phyloP scores from a whole-genome alignment of 257 asterid species.

The Lantana camara region DNA sequence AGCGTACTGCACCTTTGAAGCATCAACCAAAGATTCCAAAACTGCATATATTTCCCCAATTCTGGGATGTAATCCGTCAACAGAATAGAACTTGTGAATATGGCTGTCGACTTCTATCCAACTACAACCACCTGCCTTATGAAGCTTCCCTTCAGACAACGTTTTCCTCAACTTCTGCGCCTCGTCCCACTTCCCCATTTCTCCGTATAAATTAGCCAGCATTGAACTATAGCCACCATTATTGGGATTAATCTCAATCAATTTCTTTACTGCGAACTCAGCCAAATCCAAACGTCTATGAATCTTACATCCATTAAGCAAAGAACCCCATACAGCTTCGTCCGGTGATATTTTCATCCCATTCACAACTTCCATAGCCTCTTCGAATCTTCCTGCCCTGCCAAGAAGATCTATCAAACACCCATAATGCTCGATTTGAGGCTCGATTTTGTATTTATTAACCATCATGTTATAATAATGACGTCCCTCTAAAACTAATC shows the following conservation, averaged over 20 bases:
- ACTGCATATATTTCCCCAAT: slow-evolving; percentile 55
- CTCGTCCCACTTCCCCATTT: slow-evolving; percentile 72
- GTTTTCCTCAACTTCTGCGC: slow-evolving; percentile 49
- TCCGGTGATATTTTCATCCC: slow-evolving; percentile 69
- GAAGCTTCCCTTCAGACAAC: slow-evolving; percentile 42
- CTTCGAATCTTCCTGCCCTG: slow-evolving; percentile 66
- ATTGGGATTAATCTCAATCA: slow-evolving; percentile 58
- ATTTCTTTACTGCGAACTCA: slow-evolving; percentile 52
- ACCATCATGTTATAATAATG: slow-evolving; percentile 57
- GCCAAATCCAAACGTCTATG: slow-evolving; percentile 67
- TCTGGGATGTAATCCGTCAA: slow-evolving; percentile 67
- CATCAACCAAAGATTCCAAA: slow-evolving; percentile 41
- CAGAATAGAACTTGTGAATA: slow-evolving; percentile 59
- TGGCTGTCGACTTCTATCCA: slow-evolving; percentile 71
- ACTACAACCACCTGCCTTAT: slow-evolving; percentile 75
- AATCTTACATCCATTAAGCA: slow-evolving; percentile 76
- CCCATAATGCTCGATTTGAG: slow-evolving; percentile 74
- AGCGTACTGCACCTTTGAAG: not conserved
- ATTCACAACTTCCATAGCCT: slow-evolving; percentile 60
- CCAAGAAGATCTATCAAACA: slow-evolving; percentile 77
- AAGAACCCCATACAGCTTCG: slow-evolving; percentile 76
- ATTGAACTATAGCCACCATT: slow-evolving; percentile 69
- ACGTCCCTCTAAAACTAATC: slow-evolving; percentile 61
- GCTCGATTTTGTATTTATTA: slow-evolving; percentile 51
- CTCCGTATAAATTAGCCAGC: slow-evolving; percentile 73